A percentile compares a stretch with the other conserved stretches of the same genome.
Conservation (phyloP, 495 filamentous ascomycete species). For the Aspergillus leporis region DNA sequence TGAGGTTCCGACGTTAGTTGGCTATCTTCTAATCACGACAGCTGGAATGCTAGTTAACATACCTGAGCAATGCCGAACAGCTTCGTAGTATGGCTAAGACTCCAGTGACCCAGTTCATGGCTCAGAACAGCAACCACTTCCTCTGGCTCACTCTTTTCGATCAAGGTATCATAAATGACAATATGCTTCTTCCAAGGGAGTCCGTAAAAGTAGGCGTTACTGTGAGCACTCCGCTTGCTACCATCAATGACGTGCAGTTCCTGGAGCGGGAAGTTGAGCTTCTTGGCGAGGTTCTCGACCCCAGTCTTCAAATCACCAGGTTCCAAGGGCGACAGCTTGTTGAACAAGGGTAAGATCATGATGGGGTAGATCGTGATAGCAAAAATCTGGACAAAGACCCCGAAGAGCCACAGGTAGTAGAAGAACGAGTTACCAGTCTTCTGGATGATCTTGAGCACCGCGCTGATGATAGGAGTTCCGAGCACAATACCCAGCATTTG, state of each 20-base stretch:
- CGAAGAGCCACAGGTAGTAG: conserved; percentile 96
- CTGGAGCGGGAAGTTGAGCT: conserved; percentile 84
- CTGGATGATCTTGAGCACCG: conserved; percentile 87
- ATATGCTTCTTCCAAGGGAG: conserved; percentile 99
- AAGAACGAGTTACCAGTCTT: conserved; percentile 91
- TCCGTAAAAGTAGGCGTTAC: conserved; percentile 98
- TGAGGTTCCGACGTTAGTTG: conserved; percentile 39
- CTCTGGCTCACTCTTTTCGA: conserved; percentile 86
- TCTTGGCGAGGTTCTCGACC: conserved; percentile 81
- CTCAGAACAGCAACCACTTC: conserved; percentile 94
- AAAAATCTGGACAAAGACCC: conserved; percentile 81
- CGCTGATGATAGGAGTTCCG: conserved; percentile 82
- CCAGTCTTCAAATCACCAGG: conserved; percentile 83
- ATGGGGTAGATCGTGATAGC: conserved; percentile 96
- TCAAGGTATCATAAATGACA: conserved; percentile 96
- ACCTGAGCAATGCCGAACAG: conserved; percentile 89
- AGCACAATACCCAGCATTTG: conserved; percentile 78
- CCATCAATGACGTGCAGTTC: conserved; percentile 96
- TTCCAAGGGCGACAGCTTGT: conserved; percentile 92
- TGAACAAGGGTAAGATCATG: conserved; percentile 92
- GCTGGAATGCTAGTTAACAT: conserved; percentile 22
- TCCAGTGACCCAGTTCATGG: conserved; percentile 98
- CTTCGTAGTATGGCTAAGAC: conserved; percentile 87
- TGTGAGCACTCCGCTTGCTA: conserved; percentile 94
- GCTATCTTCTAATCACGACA: background rate